Conservation (phyloP, 768 basidiomycete species). For the Kwoniella heveanensis region DNA sequence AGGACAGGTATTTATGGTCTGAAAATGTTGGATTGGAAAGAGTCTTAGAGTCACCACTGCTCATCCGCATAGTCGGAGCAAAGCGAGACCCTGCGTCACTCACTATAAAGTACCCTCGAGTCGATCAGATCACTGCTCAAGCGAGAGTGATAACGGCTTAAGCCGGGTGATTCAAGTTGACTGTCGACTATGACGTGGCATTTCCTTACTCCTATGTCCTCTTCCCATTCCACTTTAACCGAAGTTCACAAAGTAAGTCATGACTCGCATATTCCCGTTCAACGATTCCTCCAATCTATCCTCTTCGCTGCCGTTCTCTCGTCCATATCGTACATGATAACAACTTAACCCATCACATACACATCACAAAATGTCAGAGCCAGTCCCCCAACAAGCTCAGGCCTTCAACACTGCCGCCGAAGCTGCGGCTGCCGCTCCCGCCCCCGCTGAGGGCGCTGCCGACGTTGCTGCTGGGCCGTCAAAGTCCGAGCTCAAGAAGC, state of each 20-base stretch:
- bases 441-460: constrained; percentile 21
- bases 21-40: neutral
- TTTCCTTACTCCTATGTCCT: too few species aligned
- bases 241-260: neutral
- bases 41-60: too few species aligned
- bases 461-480: constrained; percentile 61
- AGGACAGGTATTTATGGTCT: neutral
- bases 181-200: constrained; percentile 2
- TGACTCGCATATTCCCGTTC: neutral
- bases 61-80: neutral
- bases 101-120: neutral
- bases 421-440: constrained; percentile 5
- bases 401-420: neutral
- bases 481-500: constrained; percentile 89
- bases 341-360: neutral
- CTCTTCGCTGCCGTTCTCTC: neutral
- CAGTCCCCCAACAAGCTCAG: constrained; percentile 12
- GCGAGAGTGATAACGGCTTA: neutral
- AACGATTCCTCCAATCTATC: neutral
- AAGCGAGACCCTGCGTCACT: neutral
- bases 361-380: constrained; percentile 25
- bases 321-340: neutral
- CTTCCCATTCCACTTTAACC: neutral
- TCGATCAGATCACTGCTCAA: neutral
- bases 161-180: neutral